Evolutionary conservation across 495 filamentous ascomycete genomes (phyloP), one percentile per base, ranked within the genome.

Genomic region (Penicillium steckii): DNA sequence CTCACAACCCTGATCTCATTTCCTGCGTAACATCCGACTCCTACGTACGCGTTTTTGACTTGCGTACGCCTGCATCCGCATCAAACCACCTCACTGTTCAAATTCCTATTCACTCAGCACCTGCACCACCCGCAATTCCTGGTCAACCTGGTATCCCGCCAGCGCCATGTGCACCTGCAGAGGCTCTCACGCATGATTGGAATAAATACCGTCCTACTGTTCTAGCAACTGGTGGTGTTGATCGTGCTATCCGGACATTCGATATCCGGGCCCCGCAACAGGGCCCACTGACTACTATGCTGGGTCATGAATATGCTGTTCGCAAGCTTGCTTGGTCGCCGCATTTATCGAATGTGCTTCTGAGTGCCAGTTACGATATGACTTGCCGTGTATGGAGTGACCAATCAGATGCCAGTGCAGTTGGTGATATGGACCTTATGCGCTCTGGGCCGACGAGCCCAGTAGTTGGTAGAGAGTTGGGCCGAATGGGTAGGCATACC

Each of bases 321-420:
- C 79, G 89, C 35, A 85, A 85, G 48, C 46, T 98, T 1, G 81
- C 87, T 4, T 98, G 95, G 94, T 91, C 86, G 56, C 94, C 94
- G 21, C 94, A 97, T 76, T 80, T 93, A 32, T 80, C 82, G 48
- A 90, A 96, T 68, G 81, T 95, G 13, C 67, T 98, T 43, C 75
- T 95, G 22, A 91, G 84, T 55, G 93, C 88, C 3, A 93, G 90
- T 66, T 98, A 98, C 66, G 94, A 98, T 70, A 98, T 98, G 94
- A 96, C 89, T 9, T 91, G 90, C 56, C 81, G 95, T 33, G 81
- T 96, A 33, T 98, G 94, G 94, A 88, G 78, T 21, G 94, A 97
- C 67, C 66, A 65, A 21, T 74, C 71, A 1, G 63, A 71, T 7
- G 84, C 88, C 2, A 83, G 80, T 15, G 73, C 69, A 1, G 73